Conservation (phyloP, 176 grass and related monocot genomes). For the Bromus sterilis region DNA sequence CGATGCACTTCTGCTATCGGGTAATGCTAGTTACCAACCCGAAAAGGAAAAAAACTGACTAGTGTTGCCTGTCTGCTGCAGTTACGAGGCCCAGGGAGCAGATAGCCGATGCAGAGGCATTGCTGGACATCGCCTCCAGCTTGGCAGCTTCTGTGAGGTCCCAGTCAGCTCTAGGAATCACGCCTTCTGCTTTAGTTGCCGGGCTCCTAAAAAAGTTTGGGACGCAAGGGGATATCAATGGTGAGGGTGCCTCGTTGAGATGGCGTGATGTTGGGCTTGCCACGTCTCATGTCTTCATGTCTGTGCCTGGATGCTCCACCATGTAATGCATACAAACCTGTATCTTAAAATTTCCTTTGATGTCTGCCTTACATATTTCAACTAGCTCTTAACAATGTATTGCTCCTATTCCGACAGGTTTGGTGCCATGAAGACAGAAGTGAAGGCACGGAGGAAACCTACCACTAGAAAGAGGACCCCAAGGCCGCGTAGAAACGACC, state of each 20-base stretch:
- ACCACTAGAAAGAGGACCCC: conserved; percentile 31
- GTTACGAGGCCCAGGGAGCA: conserved; percentile 87
- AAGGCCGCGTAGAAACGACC: conserved; percentile 34
- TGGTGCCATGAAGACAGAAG: conserved; percentile 69
- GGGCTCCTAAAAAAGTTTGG: conserved; percentile 59
- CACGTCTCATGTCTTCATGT: conserved; percentile 53
- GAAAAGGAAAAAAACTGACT: not conserved
- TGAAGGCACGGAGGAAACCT: conserved; percentile 28
- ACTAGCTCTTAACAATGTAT: not conserved
- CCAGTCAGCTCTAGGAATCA: conserved; percentile 58
- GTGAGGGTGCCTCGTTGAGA: conserved; percentile 21
- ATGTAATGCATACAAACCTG: conserved; percentile 37
- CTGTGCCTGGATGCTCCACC: conserved; percentile 55
- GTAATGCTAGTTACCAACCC: not conserved
- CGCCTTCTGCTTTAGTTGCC: conserved; percentile 56
- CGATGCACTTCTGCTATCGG: not conserved
- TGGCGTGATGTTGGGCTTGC: conserved; percentile 46
- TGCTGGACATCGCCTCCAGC: conserved; percentile 62
- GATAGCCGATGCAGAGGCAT: conserved; percentile 73
- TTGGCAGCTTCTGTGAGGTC: conserved; percentile 65
- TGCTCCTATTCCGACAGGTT: conserved; percentile 28
- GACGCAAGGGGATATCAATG: conserved; percentile 1
- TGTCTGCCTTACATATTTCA: not conserved
- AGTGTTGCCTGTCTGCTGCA: not conserved
- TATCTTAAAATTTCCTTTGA: not conserved